Evolutionary conservation across 768 basidiomycete genomes (phyloP), one percentile per base, ranked within the genome.

Genomic region (Arthromyces matolae): DNA sequence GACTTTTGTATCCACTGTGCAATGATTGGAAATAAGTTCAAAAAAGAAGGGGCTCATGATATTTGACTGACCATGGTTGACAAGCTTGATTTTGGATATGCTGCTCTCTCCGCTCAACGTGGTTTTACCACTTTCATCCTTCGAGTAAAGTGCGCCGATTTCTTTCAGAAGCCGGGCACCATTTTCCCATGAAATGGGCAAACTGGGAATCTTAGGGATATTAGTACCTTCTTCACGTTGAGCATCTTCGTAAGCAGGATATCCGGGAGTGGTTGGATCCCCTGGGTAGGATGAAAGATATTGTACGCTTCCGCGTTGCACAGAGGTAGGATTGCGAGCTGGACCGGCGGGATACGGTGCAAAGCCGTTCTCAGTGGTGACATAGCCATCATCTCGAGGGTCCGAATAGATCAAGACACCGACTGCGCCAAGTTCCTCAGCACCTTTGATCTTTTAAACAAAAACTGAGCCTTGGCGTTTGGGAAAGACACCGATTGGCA

Each of bases 131-230:
- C 55, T 50, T 28, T 55, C 57, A 12, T 54, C 60, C 3, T 52
- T 29, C 8, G 52, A 33, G 39, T 72, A 65, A 20, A 73, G 53
- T 13, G 68, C 67, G 4, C 65, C 71, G 32, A 81, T 76, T 55
- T 80, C 79, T 48, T 78, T 71, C 8, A 93, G 68, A 7, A 93
- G 68, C 14, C 76, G 73, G 51, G 83, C 65, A 0, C 91, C 93
- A 60, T 93, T 95, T 37, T 73, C 68, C 84, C 89, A 94, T 0
- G 87, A 90, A 53, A 96, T 80, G 1, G 95, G 95, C n/a, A 97
- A 65, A 58, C 89, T 92, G 1, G 90, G 89, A 51, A 93, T 92
- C 14, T 60, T 64, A 2, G 89, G 88, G 29, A 86, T 77, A 55
- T 84, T 89, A 34, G 64, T 68, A 19, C 71, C 79, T 16, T 79